Evolutionary conservation across 1,139 yeast genomes (phyloP).

Genomic region (Arxiozyma slooffiae): DNA sequence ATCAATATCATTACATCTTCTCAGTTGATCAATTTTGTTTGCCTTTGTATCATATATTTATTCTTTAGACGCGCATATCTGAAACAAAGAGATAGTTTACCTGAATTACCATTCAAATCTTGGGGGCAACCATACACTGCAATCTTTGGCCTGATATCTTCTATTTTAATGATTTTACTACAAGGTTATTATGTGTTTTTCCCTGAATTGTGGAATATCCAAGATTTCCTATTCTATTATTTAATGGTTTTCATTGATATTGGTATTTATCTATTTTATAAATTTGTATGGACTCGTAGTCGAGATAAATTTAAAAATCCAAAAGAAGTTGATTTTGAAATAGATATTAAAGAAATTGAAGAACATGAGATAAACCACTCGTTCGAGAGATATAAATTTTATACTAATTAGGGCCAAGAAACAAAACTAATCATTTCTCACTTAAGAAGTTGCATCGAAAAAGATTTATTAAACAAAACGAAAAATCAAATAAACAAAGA

Average conservation of each 20-base stretch:
- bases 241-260: slow-evolving; percentile 58
- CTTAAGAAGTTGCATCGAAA: neutral
- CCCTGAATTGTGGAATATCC: slow-evolving; percentile 51
- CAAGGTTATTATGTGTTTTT: slow-evolving; percentile 61
- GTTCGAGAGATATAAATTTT: slow-evolving; percentile 17
- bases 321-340: slow-evolving; percentile 43
- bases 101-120: slow-evolving; percentile 45
- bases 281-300: slow-evolving; percentile 35
- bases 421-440: no score
- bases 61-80: slow-evolving; percentile 56
- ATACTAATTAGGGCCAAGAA: no score
- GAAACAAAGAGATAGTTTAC: slow-evolving; percentile 50
- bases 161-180: slow-evolving; percentile 47
- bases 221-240: slow-evolving; percentile 57
- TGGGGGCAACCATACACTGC: slow-evolving; percentile 51
- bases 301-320: slow-evolving; percentile 44
- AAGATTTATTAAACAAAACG: no score
- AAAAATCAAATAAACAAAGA: neutral
- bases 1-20: slow-evolving; percentile 72
- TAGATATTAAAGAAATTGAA: slow-evolving; percentile 51
- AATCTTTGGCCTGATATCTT: slow-evolving; percentile 40
- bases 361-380: slow-evolving; percentile 37
- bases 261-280: slow-evolving; percentile 48
- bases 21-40: slow-evolving; percentile 61
- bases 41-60: slow-evolving; percentile 53